Base-by-base conservation (phyloP, 1,284 basidiomycete species). In the Pseudozyma flocculosa region DNA sequence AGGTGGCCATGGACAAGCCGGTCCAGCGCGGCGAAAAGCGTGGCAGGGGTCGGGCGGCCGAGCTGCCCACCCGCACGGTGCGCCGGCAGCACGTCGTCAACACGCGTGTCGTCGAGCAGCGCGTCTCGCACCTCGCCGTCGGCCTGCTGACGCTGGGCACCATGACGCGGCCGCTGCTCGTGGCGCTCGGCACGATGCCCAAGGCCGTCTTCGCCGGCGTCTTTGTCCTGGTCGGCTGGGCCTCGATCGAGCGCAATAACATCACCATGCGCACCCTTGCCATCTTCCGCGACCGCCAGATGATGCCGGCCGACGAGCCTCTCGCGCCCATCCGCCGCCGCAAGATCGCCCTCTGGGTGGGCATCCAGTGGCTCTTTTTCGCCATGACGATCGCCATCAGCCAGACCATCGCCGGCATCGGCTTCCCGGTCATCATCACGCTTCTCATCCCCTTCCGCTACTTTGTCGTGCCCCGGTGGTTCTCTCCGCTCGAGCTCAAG, bases 381-480 rank as follows among this genome's bases (percentile, higher is more conserved):
- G 92, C 87, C 0, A 86, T 87, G 7, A 93, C 92, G 0, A 91
- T 95, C 75, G 89, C 89, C 0, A 87, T 96, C 66, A 92, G 90
- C 0, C 92, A 95, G 77, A 96, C 92, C 0, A 87, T 90, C 47
- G 73, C 78, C 34, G 61, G 65, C 0, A 91, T 95, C 51, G 91
- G 89, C 1, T 96, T 96, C 77, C 92, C 92, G 0, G 83, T 95
- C 38, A 85, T 95, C 61, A 95, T 96, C 72, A 85, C 90, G 71
- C 79, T 90, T 18, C 83, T 97, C 18, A 84, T 96, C n/a, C 93
- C 93, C 0, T 68, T 94, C 7, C 83, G 94, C 41, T 84, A 85
- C 39, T 82, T 83, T 53, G 61, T 91, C 15, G 83, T 96, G 3
- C 92, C 93, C 1, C 81, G 81, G 19, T 85, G 88, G 13, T 94